These are phyloP conservation scores for Sphenostylis stenocarpa DNA, from an alignment of 306 rosid genomes.

Conservation along the genomic window DNA sequence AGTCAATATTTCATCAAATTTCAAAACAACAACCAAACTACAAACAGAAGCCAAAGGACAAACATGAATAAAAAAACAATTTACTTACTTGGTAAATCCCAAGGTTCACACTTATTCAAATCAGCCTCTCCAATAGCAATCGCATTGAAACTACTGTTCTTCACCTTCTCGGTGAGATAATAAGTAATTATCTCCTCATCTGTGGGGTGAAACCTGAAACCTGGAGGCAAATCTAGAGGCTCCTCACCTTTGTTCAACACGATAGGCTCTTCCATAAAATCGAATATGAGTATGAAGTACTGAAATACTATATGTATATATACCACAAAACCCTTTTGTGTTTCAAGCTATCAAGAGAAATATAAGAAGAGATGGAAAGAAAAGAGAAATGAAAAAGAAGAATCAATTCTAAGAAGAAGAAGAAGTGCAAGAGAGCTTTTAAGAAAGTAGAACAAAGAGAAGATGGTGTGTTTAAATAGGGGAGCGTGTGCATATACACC, in stretches of 20 bases:
- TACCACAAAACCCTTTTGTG: not conserved
- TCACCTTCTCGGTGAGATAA: slow-evolving; percentile 69
- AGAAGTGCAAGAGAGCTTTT: slow-evolving; percentile 35
- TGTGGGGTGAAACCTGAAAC: slow-evolving; percentile 91
- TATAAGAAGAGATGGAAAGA: not conserved
- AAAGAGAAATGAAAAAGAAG: not conserved
- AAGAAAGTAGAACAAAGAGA: slow-evolving; percentile 51
- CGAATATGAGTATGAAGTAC: not conserved
- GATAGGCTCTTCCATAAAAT: slow-evolving; percentile 51
- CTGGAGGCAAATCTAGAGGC: slow-evolving; percentile 78
- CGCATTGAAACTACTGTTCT: slow-evolving; percentile 62
- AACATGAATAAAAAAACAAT: not conserved
- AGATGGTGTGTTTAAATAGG: slow-evolving; percentile 53
- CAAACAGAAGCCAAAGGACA: not conserved
- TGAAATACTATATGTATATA: not conserved
- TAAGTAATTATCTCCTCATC: slow-evolving; percentile 76
- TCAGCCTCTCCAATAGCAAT: slow-evolving; percentile 88
- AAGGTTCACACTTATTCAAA: slow-evolving; percentile 86
- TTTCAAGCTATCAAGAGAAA: slow-evolving; percentile 5
- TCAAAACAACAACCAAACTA: not conserved
- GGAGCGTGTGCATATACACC: slow-evolving; percentile 46
- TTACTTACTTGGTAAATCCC: slow-evolving; percentile 88
- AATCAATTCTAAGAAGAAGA: not conserved
- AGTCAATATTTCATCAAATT: not conserved
- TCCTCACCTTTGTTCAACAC: slow-evolving; percentile 56